Conservation (phyloP, 2,329 filamentous ascomycete genomes). For the Penicillium sp. region DNA sequence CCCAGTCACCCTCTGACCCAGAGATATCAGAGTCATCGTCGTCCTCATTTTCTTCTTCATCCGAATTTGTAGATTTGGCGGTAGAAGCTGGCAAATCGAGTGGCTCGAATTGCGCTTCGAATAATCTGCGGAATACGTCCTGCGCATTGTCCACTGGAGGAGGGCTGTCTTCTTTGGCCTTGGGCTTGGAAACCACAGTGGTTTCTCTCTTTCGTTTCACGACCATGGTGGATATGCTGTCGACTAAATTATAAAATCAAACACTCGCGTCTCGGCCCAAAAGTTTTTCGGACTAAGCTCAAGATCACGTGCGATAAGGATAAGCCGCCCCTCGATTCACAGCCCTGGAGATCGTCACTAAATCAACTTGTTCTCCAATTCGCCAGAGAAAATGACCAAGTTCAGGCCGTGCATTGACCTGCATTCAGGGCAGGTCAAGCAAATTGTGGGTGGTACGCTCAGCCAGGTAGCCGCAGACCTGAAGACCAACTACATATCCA, state of each 20-base stretch:
- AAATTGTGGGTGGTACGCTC: slow-evolving; percentile 94
- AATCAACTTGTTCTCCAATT: slow-evolving; percentile 6
- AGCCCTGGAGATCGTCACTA: neutral
- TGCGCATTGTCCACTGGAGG: slow-evolving; percentile 48
- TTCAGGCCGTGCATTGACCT: slow-evolving; percentile 97
- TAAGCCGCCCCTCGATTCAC: slow-evolving; percentile 16
- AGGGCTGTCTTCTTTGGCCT: slow-evolving; percentile 23
- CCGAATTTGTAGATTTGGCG: slow-evolving; percentile 16
- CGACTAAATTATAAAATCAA: neutral
- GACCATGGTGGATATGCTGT: slow-evolving; percentile 31
- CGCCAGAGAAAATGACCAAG: slow-evolving; percentile 67
- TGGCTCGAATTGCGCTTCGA: slow-evolving; percentile 84
- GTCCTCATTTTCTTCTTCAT: slow-evolving; percentile 28
- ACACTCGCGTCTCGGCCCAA: slow-evolving; percentile 5
- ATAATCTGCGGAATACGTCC: slow-evolving; percentile 76
- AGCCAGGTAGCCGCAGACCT: slow-evolving; percentile 64
- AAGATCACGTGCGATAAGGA: slow-evolving; percentile 42
- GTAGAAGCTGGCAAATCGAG: slow-evolving; percentile 45
- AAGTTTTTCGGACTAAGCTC: slow-evolving; percentile 20
- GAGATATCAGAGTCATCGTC: slow-evolving; percentile 25
- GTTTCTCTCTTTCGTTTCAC: slow-evolving; percentile 51
- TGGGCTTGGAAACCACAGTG: slow-evolving; percentile 29
- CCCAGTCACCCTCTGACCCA: slow-evolving; percentile 57
- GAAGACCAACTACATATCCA: slow-evolving; percentile 90
- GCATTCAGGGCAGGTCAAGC: slow-evolving; percentile 95